These are phyloP conservation scores for Aspergillus leporis DNA, from an alignment of 495 filamentous ascomycete species.

Conservation along the genomic window DNA sequence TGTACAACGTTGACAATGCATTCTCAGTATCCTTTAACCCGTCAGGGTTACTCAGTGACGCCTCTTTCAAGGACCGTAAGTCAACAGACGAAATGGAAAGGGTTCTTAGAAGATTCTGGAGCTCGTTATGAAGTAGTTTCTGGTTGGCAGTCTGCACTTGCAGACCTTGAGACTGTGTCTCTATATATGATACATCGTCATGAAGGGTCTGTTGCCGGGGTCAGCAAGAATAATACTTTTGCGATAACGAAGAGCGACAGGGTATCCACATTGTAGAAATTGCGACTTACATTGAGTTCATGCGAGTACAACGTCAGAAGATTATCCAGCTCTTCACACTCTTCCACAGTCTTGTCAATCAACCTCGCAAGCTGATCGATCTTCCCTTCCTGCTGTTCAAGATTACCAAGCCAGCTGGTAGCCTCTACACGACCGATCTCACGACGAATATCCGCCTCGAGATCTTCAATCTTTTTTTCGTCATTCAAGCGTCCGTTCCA, in stretches of 20 bases:
- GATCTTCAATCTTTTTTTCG: slow-evolving; percentile 72
- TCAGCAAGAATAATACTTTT: slow-evolving; percentile 32
- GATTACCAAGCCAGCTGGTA: slow-evolving; percentile 84
- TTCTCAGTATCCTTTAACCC: slow-evolving; percentile 76
- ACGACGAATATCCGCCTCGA: slow-evolving; percentile 79
- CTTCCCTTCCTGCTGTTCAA: slow-evolving; percentile 87
- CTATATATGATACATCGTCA: slow-evolving; percentile 94
- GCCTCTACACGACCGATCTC: slow-evolving; percentile 89
- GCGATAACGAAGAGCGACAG: neutral
- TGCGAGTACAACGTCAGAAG: slow-evolving; percentile 91
- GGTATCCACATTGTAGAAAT: neutral
- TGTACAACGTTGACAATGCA: slow-evolving; percentile 79
- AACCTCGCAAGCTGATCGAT: slow-evolving; percentile 78
- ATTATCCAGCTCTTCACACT: slow-evolving; percentile 95
- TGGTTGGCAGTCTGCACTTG: slow-evolving; percentile 98
- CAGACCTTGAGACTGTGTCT: slow-evolving; percentile 92
- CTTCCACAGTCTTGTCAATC: slow-evolving; percentile 83
- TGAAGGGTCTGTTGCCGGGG: slow-evolving; percentile 70
- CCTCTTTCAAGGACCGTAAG: slow-evolving; percentile 69
- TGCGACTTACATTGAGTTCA: slow-evolving; percentile 76
- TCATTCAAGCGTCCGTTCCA: slow-evolving; percentile 79
- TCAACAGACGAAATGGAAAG: slow-evolving; percentile 80
- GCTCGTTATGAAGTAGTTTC: slow-evolving; percentile 85
- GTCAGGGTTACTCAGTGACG: slow-evolving; percentile 66
- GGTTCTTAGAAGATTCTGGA: slow-evolving; percentile 77